Base-by-base conservation (phyloP, 345 rosid genomes). In the Moricandia arvensis region DNA sequence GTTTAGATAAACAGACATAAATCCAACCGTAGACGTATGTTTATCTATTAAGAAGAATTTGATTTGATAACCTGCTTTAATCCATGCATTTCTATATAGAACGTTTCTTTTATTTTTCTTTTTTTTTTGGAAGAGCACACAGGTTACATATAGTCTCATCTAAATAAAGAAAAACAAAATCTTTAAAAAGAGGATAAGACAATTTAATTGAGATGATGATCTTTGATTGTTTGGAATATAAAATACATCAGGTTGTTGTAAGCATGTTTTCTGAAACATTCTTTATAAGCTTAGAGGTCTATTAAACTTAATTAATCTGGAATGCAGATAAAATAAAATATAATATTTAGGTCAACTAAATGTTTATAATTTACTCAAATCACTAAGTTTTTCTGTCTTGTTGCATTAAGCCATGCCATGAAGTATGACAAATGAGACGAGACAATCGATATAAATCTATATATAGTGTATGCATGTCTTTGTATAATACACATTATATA, bases 191-290 rank as follows among this genome's bases (percentile, higher is more conserved):
- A 21, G 37, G 24, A 69, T 4, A 59, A 61, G 31, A 51, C 8
- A 60, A 26, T 33, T 67, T 24, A 7, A 55, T 41, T 18, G 38
- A 76, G 38, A 69, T 31, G 21, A 65, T 16, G 30, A 65, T 34
- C 30, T 31, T 51, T n/a, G 3, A 51, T 70, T 35, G 16, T 61
- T 61, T 76, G 5, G 55, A 61, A 60, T 68, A 33, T 49, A 59
- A 53, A 17, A n/a, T 7, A 70, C 10, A 43, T n/a, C 53, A 15
- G 71, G 37, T 72, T 18, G 63, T 78, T 67, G 73, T 59, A 33
- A 35, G 77, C 81, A 78, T 78, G 81, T 78, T 65, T 77, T 58
- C 30, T 59, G 43, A 51, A 47, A 35, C 68, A 60, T 75, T 68
- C 62, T 8, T 63, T 60, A 35, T 67, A 75, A 5, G 66, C 51